Percentiles rank a stretch among this genome's conserved stretches.
Evolutionary conservation across 2,329 filamentous ascomycete species (phyloP).

Genomic region (Curvularia lunata): DNA sequence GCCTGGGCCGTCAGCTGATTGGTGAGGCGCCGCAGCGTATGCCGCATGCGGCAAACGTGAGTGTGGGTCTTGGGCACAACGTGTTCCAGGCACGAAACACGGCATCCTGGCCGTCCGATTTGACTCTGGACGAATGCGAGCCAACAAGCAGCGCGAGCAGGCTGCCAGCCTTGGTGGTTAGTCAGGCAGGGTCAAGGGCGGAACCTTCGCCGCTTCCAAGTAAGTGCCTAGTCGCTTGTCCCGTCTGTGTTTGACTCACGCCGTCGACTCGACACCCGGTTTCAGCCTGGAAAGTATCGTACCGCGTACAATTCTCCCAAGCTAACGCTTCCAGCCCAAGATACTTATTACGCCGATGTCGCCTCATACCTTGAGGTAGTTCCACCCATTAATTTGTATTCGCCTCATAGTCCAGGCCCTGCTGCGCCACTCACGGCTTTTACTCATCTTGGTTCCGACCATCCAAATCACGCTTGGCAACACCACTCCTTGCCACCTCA

Average conservation of each 20-base stretch:
- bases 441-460: constrained; percentile 36
- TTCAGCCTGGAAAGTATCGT: constrained; percentile 36
- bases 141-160: constrained; percentile 14
- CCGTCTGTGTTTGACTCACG: constrained; percentile 33
- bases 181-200: constrained; percentile 23
- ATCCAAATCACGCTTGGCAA: constrained; percentile 39
- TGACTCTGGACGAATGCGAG: constrained; percentile 10
- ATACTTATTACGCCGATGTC: constrained; percentile 41
- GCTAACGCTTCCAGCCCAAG: constrained; percentile 27
- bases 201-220: constrained; percentile 26
- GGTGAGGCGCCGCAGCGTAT: constrained; percentile 36
- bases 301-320: constrained; percentile 17
- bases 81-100: constrained; percentile 43
- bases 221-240: constrained; percentile 25
- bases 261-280: constrained; percentile 23
- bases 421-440: constrained; percentile 39
- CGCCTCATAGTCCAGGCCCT: constrained; percentile 39
- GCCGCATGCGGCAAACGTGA: constrained; percentile 29
- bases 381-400: constrained; percentile 30
- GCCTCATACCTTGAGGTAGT: constrained; percentile 31
- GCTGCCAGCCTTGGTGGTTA: constrained; percentile 28
- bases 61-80: constrained; percentile 26
- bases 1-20: constrained; percentile 41
- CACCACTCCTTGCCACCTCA: constrained; percentile 30
- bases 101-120: constrained; percentile 36